Evolutionary conservation across 768 basidiomycete genomes (phyloP).

Genomic region (Filobasidium floriforme): DNA sequence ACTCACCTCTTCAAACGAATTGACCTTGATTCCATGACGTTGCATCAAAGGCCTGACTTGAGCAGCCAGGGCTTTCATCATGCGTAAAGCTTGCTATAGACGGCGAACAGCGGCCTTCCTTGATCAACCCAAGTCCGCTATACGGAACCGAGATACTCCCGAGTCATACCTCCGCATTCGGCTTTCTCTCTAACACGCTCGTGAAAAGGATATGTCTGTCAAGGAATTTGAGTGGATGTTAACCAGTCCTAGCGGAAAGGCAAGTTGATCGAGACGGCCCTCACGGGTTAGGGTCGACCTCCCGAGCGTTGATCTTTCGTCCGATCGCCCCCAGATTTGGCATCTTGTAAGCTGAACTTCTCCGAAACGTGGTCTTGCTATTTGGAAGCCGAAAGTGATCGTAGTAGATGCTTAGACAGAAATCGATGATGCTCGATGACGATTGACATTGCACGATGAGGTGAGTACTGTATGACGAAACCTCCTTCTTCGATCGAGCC

Average conservation of each 20-base stretch:
- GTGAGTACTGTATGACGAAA: no score
- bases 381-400: neutral
- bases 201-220: conserved; percentile 15
- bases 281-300: conserved; percentile 20
- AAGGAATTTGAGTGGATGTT: neutral
- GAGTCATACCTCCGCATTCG: conserved; percentile 8
- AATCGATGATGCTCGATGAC: no score
- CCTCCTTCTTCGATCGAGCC: no score
- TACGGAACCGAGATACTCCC: no score
- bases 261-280: neutral
- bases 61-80: conserved; percentile 23
- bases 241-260: neutral
- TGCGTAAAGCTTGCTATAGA: conserved; percentile 11
- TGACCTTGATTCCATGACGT: conserved; percentile 37
- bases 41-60: conserved; percentile 44
- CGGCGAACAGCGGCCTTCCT: neutral
- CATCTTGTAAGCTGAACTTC: neutral
- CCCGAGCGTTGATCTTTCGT: conserved; percentile 18
- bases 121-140: neutral
- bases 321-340: conserved; percentile 1
- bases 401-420: neutral
- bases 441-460: no score
- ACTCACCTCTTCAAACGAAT: conserved; percentile 40
- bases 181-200: conserved; percentile 11
- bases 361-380: neutral